Evolutionary conservation across 2,329 filamentous ascomycete species (phyloP), one percentile per base, ranked within the genome.

Genomic region (Exophiala lecanii-corni): DNA sequence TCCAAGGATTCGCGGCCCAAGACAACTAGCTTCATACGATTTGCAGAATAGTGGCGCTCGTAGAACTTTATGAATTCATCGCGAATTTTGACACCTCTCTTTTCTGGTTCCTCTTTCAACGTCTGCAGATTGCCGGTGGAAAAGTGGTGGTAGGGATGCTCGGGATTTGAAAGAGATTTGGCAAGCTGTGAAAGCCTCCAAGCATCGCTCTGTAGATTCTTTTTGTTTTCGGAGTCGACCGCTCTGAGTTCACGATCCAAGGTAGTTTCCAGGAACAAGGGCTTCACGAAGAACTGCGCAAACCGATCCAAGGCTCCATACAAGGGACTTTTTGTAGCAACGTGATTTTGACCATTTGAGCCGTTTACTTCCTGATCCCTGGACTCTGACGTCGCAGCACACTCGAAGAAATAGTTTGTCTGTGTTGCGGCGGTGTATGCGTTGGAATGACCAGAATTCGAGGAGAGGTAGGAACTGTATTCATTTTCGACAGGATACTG

Each of bases 381-480:
- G 2, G 68, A 62, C 34, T 71, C 70, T 9, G 84, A 78, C 39
- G 87, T 87, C 21, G 89, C 88, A 15, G 86, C 87, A 45, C 97
- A 82, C 60, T 98, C 92, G 62, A 98, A 98, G 68, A 86, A 97
- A 70, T 94, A 98, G 68, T 97, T 97, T 51, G 92, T 98, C 39
- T 91, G 94, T 1, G 88, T 95, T 4, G 86, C 75, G 12, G 85
- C 89, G 1, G 92, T 98, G 65, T 94, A 97, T 42, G 92, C 92
- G 64, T 98, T 98, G 19, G 89, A 95, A 60, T 84, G 81, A 42
- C 92, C 92, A 7, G 89, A 94, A 63, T 96, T 84, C 47, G 86
- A 77, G 39, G 89, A 86, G 41, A 98, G 78, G 63, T 94, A 98
- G 62, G 91, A 84, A 59, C 87, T 88, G 72, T 98, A 98, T 53